Conservation (phyloP, 2,329 filamentous ascomycete genomes). For the Arachnomyces sp. region DNA sequence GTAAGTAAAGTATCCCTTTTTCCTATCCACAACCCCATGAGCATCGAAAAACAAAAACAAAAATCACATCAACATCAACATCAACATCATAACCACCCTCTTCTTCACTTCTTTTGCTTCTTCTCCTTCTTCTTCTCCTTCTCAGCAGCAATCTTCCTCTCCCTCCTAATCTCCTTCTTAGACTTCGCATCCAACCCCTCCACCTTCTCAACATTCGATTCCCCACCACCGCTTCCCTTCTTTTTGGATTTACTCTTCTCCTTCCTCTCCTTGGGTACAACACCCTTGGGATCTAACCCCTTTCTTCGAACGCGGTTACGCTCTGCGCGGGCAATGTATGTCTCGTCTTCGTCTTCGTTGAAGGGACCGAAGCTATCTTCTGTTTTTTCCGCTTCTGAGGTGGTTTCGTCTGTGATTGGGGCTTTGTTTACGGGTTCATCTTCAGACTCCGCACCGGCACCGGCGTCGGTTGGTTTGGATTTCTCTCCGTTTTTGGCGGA, state of each 20-base stretch:
- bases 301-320: slow-evolving; percentile 64
- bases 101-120: slow-evolving; percentile 7
- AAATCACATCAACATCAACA: no score
- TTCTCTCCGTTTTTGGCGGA: slow-evolving; percentile 17
- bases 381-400: slow-evolving; percentile 22
- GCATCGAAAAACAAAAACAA: no score
- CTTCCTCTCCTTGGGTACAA: slow-evolving; percentile 31
- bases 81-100: no score
- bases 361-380: slow-evolving; percentile 59
- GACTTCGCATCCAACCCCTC: slow-evolving; percentile 14
- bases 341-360: slow-evolving; percentile 63
- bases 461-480: slow-evolving; percentile 16
- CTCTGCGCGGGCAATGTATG: slow-evolving; percentile 65
- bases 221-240: no score
- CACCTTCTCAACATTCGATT: slow-evolving; percentile 14
- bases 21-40: no score
- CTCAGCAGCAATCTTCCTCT: slow-evolving; percentile 15
- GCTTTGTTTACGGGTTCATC: slow-evolving; percentile 57
- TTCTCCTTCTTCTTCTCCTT: slow-evolving; percentile 16
- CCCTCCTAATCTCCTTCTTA: slow-evolving; percentile 19
- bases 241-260: slow-evolving; percentile 17
- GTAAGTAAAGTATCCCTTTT: no score
- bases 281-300: slow-evolving; percentile 62
- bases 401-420: slow-evolving; percentile 50
- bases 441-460: slow-evolving; percentile 29